A percentile compares a stretch with the other conserved stretches of the same genome.
These are phyloP conservation scores for Neonectria magnoliae DNA, from an alignment of 2,329 filamentous ascomycete species.

Conservation along the genomic window DNA sequence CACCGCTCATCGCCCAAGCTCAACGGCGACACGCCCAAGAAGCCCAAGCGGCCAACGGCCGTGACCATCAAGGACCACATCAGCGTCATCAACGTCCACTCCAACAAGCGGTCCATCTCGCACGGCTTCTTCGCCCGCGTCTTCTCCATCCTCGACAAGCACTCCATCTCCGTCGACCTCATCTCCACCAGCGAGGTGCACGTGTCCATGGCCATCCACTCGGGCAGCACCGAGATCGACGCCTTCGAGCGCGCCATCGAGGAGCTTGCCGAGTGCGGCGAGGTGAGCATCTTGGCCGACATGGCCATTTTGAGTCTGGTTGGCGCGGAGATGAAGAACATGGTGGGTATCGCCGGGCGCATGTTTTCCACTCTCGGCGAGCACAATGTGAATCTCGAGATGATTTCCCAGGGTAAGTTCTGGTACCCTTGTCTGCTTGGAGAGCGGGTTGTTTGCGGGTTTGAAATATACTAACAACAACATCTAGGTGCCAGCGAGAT, in stretches of 20 bases:
- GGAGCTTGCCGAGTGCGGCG: slow-evolving; percentile 82
- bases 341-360: slow-evolving; percentile 89
- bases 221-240: slow-evolving; percentile 71
- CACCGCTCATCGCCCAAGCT: slow-evolving; percentile 60
- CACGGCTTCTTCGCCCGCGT: slow-evolving; percentile 96
- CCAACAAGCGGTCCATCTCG: slow-evolving; percentile 94
- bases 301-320: slow-evolving; percentile 98
- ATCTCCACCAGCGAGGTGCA: slow-evolving; percentile 98
- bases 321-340: slow-evolving; percentile 96
- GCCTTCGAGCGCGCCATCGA: slow-evolving; percentile 74
- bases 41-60: slow-evolving; percentile 81
- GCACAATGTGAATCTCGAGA: slow-evolving; percentile 96
- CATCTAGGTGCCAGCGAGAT: slow-evolving; percentile 92
- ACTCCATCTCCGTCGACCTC: slow-evolving; percentile 90
- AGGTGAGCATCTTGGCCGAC: slow-evolving; percentile 87
- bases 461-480: slow-evolving; percentile 19
- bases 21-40: slow-evolving; percentile 50
- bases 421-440: not conserved
- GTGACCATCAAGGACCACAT: slow-evolving; percentile 99
- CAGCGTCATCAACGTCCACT: slow-evolving; percentile 96
- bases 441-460: not conserved
- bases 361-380: slow-evolving; percentile 97
- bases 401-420: slow-evolving; percentile 92
- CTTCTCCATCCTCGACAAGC: slow-evolving; percentile 88
- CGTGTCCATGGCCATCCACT: slow-evolving; percentile 95